Percentiles rank a stretch among this genome's conserved stretches.
Evolutionary conservation across 2,329 filamentous ascomycete genomes (phyloP).

Genomic region (Fusarium cicatricum): DNA sequence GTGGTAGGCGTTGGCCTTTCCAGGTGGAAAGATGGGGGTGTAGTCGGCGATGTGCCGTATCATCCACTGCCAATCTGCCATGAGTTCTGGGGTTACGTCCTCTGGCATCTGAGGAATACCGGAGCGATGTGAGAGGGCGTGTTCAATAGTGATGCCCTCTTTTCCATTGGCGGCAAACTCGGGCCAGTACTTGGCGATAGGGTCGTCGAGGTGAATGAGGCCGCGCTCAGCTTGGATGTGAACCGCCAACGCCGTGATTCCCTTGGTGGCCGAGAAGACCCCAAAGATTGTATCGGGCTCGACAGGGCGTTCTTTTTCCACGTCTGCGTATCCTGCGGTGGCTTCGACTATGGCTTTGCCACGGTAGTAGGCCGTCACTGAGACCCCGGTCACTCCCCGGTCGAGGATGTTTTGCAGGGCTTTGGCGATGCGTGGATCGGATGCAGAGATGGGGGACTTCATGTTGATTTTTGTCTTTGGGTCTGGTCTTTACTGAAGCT

Average conservation of each 20-base stretch:
- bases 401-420: neutral
- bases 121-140: slow-evolving; percentile 7
- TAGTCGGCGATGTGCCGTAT: neutral
- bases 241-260: slow-evolving; percentile 19
- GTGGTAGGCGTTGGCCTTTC: slow-evolving; percentile 18
- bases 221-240: slow-evolving; percentile 23
- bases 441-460: neutral
- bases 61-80: slow-evolving; percentile 24
- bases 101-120: slow-evolving; percentile 23
- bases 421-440: slow-evolving; percentile 2
- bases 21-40: slow-evolving; percentile 7
- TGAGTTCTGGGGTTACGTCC: slow-evolving; percentile 3
- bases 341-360: slow-evolving; percentile 1
- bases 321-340: slow-evolving; percentile 2
- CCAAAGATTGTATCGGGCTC: slow-evolving; percentile 3
- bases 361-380: slow-evolving; percentile 5
- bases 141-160: slow-evolving; percentile 4
- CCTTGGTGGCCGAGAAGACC: slow-evolving; percentile 24
- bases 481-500: neutral
- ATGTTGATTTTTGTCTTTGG: neutral
- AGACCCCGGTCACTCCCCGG: neutral
- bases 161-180: slow-evolving; percentile 26
- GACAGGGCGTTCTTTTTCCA: neutral
- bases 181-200: slow-evolving; percentile 24
- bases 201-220: neutral